phyloP scores from a whole-genome alignment of 2,329 filamentous ascomycete genomes.

The Sporothrix globosa region DNA sequence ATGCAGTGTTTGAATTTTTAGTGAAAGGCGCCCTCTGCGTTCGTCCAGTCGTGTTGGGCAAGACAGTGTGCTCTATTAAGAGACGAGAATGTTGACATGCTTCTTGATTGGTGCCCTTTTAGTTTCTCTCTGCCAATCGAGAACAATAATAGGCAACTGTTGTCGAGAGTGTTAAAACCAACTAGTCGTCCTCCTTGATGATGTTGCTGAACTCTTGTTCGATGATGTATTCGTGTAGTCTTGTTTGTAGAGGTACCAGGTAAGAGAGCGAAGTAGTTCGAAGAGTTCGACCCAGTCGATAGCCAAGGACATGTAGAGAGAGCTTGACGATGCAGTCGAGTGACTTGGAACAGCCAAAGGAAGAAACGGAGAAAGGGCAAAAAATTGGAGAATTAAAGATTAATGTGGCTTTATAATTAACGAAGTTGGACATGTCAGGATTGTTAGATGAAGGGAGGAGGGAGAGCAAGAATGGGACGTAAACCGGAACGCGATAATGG shows the following conservation, averaged over 20 bases:
- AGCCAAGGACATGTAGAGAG: not conserved
- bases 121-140: slow-evolving; percentile 31
- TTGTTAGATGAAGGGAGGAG: not conserved
- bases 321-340: not conserved
- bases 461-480: slow-evolving; percentile 8
- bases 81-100: slow-evolving; percentile 28
- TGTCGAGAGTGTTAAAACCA: not conserved
- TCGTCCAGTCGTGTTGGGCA: slow-evolving; percentile 17
- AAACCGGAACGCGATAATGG: not conserved
- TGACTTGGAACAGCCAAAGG: not conserved
- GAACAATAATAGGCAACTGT: not conserved
- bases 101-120: slow-evolving; percentile 30
- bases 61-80: slow-evolving; percentile 25
- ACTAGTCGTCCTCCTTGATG: not conserved
- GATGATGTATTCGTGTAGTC: not conserved
- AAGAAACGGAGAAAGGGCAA: not conserved
- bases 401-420: not conserved
- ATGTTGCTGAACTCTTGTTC: not conserved
- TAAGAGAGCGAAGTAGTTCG: not conserved
- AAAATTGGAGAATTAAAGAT: not conserved
- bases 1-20: slow-evolving; percentile 2
- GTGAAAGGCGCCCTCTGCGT: not conserved
- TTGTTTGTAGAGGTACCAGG: not conserved
- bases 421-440: too few species aligned
- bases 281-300: not conserved